phyloP scores from a whole-genome alignment of 148 eudicot genomes.

The Vaccinium myrtillus region DNA sequence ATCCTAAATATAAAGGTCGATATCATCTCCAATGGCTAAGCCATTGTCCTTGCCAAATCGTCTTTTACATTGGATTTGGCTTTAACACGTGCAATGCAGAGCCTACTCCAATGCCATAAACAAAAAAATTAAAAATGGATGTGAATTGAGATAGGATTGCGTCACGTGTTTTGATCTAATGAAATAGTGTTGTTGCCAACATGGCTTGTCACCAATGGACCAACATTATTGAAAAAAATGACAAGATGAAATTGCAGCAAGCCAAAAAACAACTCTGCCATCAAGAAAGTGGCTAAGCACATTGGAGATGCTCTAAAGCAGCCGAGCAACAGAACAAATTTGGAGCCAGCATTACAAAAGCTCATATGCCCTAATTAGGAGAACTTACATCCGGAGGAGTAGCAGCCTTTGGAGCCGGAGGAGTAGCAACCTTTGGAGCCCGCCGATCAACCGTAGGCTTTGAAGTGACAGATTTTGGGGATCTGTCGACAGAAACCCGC shows the following conservation, averaged over 20 bases:
- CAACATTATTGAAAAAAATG: not conserved
- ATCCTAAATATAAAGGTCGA: not conserved
- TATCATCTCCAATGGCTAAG: not conserved
- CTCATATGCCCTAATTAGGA: not conserved
- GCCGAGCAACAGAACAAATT: not conserved
- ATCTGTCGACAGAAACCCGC: conserved; percentile 60
- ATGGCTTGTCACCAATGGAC: not conserved
- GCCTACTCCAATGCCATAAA: not conserved
- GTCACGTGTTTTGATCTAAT: not conserved
- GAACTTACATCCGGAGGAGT: conserved; percentile 54
- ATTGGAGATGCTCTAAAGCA: not conserved
- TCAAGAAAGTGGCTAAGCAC: not conserved
- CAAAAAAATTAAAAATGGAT: not conserved
- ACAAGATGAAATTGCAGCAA: not conserved
- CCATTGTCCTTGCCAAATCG: not conserved
- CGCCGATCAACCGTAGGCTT: conserved; percentile 58
- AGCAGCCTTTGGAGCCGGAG: conserved; percentile 50
- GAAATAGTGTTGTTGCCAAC: not conserved
- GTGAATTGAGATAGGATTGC: not conserved
- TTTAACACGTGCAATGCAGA: not conserved
- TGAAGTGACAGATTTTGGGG: conserved; percentile 54
- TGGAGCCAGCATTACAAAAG: not conserved
- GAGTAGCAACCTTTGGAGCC: conserved; percentile 49
- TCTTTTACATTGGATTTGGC: not conserved
- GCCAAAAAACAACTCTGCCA: not conserved